Percentiles rank a stretch among this genome's conserved stretches.
phyloP scores from a whole-genome alignment of 805 yeast species.

The Candida dendrica region DNA sequence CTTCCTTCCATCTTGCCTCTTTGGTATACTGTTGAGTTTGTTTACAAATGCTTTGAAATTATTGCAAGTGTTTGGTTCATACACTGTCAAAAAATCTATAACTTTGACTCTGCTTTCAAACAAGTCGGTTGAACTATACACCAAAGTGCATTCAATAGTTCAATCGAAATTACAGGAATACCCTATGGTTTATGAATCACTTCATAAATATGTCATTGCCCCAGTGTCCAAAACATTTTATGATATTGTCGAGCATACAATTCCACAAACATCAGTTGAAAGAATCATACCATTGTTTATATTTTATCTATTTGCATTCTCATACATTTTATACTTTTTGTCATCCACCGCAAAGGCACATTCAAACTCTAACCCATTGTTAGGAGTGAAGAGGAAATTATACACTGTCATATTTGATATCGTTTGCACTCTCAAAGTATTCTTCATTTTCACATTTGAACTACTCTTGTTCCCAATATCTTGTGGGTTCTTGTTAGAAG shows the following conservation, averaged over 20 bases:
- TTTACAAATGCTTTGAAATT: not conserved
- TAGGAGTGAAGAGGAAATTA: constrained; percentile 42
- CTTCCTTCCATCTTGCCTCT: constrained; percentile 33
- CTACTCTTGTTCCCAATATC: constrained; percentile 77
- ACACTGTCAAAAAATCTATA: not conserved
- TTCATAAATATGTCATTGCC: constrained; percentile 1
- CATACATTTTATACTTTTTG: constrained; percentile 24
- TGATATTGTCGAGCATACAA: constrained; percentile 14
- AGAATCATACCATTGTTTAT: constrained; percentile 29
- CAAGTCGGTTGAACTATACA: not conserved
- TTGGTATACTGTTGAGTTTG: not conserved
- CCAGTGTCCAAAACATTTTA: constrained; percentile 16
- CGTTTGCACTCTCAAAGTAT: constrained; percentile 64
- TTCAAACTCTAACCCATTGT: constrained; percentile 35
- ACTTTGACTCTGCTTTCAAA: not conserved
- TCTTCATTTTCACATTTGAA: constrained; percentile 69
- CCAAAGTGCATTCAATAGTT: not conserved
- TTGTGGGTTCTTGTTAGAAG: constrained; percentile 74
- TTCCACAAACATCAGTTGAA: constrained; percentile 28
- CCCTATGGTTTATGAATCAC: constrained; percentile 3
- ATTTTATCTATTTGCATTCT: constrained; percentile 27
- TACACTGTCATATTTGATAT: constrained; percentile 49
- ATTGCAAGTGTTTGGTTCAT: not conserved
- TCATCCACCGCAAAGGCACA: constrained; percentile 16
- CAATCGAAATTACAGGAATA: not conserved